Evolutionary conservation across 2,329 filamentous ascomycete species (phyloP).

Genomic region (Exophiala mesophila): DNA sequence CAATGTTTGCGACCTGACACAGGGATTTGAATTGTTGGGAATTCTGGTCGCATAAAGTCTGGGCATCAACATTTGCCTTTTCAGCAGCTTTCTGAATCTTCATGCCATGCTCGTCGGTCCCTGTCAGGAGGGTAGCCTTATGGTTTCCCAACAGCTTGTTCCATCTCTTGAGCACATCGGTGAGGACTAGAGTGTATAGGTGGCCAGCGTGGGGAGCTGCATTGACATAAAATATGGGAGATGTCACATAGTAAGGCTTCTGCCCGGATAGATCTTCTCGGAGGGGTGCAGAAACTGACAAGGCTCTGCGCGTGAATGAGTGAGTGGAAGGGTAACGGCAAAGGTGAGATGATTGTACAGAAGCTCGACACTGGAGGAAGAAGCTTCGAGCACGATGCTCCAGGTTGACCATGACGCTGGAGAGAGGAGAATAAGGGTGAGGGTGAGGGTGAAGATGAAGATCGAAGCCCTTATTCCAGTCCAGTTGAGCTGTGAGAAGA

Average conservation of each 20-base stretch:
- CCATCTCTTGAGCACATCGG: constrained; percentile 92
- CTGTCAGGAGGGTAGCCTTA: constrained; percentile 72
- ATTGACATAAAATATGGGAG: constrained; percentile 99
- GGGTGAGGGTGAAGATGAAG: no score
- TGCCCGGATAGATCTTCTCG: neutral
- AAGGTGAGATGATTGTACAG: constrained; percentile 3
- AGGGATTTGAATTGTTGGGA: constrained; percentile 59
- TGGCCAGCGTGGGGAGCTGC: constrained; percentile 96
- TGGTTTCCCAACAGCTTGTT: constrained; percentile 65
- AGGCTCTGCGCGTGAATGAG: no score
- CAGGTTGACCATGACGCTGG: constrained; percentile 13
- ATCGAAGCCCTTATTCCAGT: no score
- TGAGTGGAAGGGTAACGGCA: no score
- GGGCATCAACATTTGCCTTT: constrained; percentile 64
- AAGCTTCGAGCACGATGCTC: constrained; percentile 20
- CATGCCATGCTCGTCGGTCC: constrained; percentile 96
- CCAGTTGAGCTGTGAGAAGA: no score
- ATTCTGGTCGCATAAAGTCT: constrained; percentile 83
- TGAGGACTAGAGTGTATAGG: constrained; percentile 84
- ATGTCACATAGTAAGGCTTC: constrained; percentile 94
- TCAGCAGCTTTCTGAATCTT: constrained; percentile 88
- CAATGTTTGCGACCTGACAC: constrained; percentile 63
- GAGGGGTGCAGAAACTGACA: neutral
- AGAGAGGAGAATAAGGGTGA: no score
- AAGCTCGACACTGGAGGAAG: constrained; percentile 21